phyloP scores from a whole-genome alignment of 1,284 basidiomycete genomes.

The Ustilago shanxiensis region DNA sequence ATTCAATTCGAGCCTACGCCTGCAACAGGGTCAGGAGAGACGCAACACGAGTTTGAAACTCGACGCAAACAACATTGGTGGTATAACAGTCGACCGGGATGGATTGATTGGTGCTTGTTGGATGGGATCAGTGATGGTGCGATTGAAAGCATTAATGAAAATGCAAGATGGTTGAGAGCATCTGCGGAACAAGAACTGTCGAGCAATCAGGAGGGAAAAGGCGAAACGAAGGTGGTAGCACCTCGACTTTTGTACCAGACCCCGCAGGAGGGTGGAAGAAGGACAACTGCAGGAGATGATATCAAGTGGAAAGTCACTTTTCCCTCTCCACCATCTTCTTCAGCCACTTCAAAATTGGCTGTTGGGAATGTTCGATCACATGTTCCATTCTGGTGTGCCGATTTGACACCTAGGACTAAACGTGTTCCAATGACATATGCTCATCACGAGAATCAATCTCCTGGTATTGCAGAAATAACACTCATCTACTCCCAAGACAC shows the following conservation, averaged over 20 bases:
- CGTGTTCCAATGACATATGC: slow-evolving; percentile 36
- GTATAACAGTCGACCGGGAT: slow-evolving; percentile 45
- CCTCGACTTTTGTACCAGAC: slow-evolving; percentile 31
- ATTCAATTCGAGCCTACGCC: slow-evolving; percentile 48
- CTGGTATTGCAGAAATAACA: slow-evolving; percentile 50
- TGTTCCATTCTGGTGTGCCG: slow-evolving; percentile 58
- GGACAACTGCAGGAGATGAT: slow-evolving; percentile 39
- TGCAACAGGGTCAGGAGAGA: slow-evolving; percentile 23
- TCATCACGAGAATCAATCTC: slow-evolving; percentile 44
- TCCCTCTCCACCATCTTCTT: slow-evolving; percentile 21
- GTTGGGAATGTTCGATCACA: slow-evolving; percentile 28
- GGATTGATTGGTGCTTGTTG: slow-evolving; percentile 58
- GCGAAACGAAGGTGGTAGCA: slow-evolving; percentile 11
- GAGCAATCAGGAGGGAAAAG: neutral
- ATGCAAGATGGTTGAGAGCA: slow-evolving; percentile 28
- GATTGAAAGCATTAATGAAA: slow-evolving; percentile 44
- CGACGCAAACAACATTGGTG: slow-evolving; percentile 53
- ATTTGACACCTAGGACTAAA: slow-evolving; percentile 43
- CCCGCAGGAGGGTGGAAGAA: slow-evolving; percentile 39
- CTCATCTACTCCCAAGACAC: slow-evolving; percentile 43
- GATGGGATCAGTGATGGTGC: slow-evolving; percentile 41
- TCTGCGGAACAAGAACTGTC: slow-evolving; percentile 19
- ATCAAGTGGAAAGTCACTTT: slow-evolving; percentile 59
- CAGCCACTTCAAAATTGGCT: neutral
- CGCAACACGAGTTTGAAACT: slow-evolving; percentile 30